These are phyloP conservation scores for Blastocystis sp. DNA, from an alignment of 352 stramenopile species.

Conservation along the genomic window DNA sequence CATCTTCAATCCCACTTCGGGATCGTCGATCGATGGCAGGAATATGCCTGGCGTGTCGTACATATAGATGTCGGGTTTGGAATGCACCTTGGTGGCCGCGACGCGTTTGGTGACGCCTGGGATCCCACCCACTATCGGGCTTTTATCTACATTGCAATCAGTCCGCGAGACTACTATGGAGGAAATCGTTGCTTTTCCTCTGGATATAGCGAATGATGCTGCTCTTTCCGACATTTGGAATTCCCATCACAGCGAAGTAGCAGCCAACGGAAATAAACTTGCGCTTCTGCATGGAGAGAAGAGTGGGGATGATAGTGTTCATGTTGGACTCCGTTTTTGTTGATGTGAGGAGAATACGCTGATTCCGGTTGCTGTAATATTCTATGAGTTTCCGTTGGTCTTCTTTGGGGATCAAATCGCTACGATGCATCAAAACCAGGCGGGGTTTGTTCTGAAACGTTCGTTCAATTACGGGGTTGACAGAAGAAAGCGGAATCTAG, in stretches of 20 bases:
- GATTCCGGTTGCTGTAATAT: not conserved
- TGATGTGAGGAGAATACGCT: constrained; percentile 5
- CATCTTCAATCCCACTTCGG: constrained; percentile 71
- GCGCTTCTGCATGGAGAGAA: not conserved
- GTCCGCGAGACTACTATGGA: not conserved
- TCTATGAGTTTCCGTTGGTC: not conserved
- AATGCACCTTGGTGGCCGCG: constrained; percentile 71
- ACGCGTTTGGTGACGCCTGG: constrained; percentile 73
- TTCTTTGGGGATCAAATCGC: constrained; percentile 32
- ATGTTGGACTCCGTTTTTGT: constrained; percentile 30
- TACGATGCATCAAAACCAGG: constrained; percentile 23
- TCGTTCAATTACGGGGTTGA: constrained; percentile 32
- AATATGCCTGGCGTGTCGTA: constrained; percentile 77
- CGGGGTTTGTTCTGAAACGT: not conserved
- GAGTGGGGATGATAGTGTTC: constrained; percentile 24
- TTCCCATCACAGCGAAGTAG: constrained; percentile 66
- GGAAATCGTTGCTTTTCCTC: not conserved
- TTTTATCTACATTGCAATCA: constrained; percentile 61
- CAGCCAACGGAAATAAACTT: constrained; percentile 34
- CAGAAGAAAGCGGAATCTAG: constrained; percentile 39
- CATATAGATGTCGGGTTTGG: constrained; percentile 71
- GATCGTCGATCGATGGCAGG: constrained; percentile 71
- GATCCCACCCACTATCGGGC: constrained; percentile 70
- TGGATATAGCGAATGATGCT: constrained; percentile 67
- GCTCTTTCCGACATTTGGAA: constrained; percentile 78